These are phyloP conservation scores for Coffea humblotiana DNA, from an alignment of 305 asterid genomes.

Conservation along the genomic window DNA sequence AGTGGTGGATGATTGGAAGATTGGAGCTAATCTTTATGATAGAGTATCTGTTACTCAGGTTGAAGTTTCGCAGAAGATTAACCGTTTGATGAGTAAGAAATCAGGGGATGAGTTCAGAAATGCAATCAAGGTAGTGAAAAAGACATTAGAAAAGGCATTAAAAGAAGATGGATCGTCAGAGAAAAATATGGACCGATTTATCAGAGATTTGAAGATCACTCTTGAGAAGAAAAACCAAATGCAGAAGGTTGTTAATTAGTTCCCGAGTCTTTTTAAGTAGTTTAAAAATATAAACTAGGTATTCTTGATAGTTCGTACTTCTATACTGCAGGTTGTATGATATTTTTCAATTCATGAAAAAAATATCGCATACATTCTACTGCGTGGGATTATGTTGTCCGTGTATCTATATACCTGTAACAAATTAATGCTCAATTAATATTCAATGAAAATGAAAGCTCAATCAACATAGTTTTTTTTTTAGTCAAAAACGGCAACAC, in stretches of 20 bases:
- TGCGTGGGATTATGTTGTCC: not conserved
- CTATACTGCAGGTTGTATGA: not conserved
- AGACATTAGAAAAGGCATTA: constrained; percentile 24
- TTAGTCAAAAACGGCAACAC: not conserved
- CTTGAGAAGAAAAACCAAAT: not conserved
- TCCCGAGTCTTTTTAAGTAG: not conserved
- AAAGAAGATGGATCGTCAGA: constrained; percentile 35
- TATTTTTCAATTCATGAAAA: not conserved
- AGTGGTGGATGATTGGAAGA: constrained; percentile 40
- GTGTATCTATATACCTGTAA: no score
- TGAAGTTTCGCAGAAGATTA: constrained; percentile 34
- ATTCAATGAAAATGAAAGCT: not conserved
- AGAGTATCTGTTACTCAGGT: constrained; percentile 9
- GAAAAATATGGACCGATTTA: constrained; percentile 27
- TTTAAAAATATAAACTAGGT: not conserved
- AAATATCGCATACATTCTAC: not conserved
- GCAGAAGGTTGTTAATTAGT: not conserved
- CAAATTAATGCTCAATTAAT: not conserved
- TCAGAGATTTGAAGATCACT: constrained; percentile 1
- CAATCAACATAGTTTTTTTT: not conserved
- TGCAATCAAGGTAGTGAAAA: constrained; percentile 28
- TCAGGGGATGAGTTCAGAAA: constrained; percentile 18
- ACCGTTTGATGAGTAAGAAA: constrained; percentile 19
- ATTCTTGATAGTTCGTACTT: not conserved
- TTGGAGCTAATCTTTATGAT: constrained; percentile 35